Evolutionary conservation across 129 eudicot genomes (phyloP).

Genomic region (Dittrichia graveolens): DNA sequence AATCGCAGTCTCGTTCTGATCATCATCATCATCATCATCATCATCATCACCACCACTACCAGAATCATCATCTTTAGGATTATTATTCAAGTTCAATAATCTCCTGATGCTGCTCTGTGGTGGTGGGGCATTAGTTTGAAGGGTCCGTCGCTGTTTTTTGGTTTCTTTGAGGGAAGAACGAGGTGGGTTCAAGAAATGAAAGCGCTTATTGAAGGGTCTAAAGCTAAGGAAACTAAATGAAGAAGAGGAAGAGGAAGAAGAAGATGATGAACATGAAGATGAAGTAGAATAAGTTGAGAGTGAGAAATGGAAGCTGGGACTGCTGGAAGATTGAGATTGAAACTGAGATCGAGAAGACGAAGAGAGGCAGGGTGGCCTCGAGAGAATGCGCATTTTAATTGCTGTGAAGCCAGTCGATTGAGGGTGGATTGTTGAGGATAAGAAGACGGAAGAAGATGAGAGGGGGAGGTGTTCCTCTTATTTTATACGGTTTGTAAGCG

Average conservation of each 20-base stretch:
- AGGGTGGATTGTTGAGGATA: constrained; percentile 23
- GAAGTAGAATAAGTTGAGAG: constrained; percentile 32
- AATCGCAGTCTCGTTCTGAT: constrained; percentile 51
- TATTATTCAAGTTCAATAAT: constrained; percentile 54
- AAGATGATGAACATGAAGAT: constrained; percentile 13
- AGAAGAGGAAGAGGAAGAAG: constrained; percentile 23
- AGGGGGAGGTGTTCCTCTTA: neutral
- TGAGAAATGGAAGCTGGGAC: constrained; percentile 45
- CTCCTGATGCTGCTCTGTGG: constrained; percentile 40
- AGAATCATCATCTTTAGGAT: constrained; percentile 26
- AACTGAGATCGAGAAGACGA: constrained; percentile 23
- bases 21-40: constrained; percentile 31
- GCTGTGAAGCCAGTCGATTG: neutral
- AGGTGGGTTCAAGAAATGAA: constrained; percentile 72
- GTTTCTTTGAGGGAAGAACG: constrained; percentile 70
- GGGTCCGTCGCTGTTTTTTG: constrained; percentile 52
- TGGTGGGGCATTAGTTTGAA: constrained; percentile 38
- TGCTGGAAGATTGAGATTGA: constrained; percentile 13
- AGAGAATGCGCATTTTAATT: constrained; percentile 35
- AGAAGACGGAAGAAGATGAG: constrained; percentile 26
- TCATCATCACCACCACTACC: neutral
- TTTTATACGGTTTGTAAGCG: constrained; percentile 37
- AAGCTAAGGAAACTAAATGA: constrained; percentile 30
- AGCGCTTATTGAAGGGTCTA: constrained; percentile 49
- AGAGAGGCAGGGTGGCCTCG: constrained; percentile 58